phyloP scores from a whole-genome alignment of 2,329 filamentous ascomycete species.

The Chrysoporthe puriensis region DNA sequence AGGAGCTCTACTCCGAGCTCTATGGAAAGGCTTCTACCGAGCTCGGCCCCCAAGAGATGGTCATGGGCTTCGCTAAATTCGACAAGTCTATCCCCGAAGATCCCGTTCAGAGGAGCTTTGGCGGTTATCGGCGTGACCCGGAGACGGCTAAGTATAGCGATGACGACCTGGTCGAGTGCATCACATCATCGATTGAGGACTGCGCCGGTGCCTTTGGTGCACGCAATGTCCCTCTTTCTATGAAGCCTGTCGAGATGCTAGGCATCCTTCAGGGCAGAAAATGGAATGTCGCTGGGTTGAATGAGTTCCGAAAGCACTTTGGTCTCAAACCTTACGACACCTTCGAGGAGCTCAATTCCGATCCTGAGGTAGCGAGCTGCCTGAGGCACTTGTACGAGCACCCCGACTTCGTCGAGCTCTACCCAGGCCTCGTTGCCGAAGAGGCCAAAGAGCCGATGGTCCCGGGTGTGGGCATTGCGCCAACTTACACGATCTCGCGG shows the following conservation, averaged over 20 bases:
- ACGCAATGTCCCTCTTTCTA: constrained; percentile 72
- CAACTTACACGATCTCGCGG: constrained; percentile 76
- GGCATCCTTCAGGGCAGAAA: constrained; percentile 77
- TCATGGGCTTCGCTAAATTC: constrained; percentile 65
- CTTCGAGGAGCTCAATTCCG: constrained; percentile 84
- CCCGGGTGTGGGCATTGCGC: constrained; percentile 74
- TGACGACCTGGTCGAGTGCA: constrained; percentile 73
- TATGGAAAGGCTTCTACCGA: constrained; percentile 63
- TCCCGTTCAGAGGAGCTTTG: constrained; percentile 70
- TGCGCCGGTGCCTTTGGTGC: constrained; percentile 75
- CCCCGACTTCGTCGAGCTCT: constrained; percentile 79
- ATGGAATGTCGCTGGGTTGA: constrained; percentile 79
- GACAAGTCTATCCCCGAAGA: constrained; percentile 65
- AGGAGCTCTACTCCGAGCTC: constrained; percentile 66
- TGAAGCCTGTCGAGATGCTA: constrained; percentile 78
- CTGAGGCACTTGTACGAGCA: constrained; percentile 74
- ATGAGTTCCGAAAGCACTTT: constrained; percentile 85
- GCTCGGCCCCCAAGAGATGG: constrained; percentile 63
- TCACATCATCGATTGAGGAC: constrained; percentile 73
- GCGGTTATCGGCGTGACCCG: constrained; percentile 62
- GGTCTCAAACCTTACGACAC: constrained; percentile 74
- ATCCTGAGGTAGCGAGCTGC: constrained; percentile 69
- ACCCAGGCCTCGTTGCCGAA: constrained; percentile 77
- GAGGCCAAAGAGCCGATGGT: constrained; percentile 75
- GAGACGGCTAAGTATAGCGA: constrained; percentile 72